These are phyloP conservation scores for Pseudogymnoascus sp. DNA, from an alignment of 2,329 filamentous ascomycete genomes.

Conservation along the genomic window DNA sequence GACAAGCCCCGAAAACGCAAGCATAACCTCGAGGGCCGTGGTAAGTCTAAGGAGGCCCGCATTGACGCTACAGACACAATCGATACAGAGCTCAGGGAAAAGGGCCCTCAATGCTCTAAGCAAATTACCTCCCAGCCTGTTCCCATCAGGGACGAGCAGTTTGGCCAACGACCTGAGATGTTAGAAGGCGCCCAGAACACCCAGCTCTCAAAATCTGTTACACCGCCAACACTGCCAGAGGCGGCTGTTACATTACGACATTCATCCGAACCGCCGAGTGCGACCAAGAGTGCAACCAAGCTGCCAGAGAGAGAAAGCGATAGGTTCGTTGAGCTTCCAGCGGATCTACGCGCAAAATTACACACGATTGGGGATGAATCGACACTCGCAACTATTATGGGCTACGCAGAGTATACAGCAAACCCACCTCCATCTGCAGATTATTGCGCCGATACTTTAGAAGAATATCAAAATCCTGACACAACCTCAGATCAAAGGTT, in stretches of 20 bases:
- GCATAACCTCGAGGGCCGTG: neutral
- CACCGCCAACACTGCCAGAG: too few species aligned
- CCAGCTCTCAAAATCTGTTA: neutral
- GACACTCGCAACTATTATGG: neutral
- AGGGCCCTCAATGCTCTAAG: neutral
- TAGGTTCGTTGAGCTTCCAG: neutral
- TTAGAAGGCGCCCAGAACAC: neutral
- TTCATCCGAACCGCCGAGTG: neutral
- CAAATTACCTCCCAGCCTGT: neutral
- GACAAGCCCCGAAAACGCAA: neutral
- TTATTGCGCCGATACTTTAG: neutral
- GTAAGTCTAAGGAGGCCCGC: neutral
- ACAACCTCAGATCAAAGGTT: neutral
- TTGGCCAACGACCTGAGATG: neutral
- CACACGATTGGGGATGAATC: neutral
- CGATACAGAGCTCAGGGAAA: neutral
- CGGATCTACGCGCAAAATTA: neutral
- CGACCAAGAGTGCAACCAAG: too few species aligned
- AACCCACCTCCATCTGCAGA: neutral
- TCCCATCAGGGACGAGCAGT: neutral
- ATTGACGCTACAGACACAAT: neutral
- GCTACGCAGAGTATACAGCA: neutral
- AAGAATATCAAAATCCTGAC: neutral
- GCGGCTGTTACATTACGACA: too few species aligned
- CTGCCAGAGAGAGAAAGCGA: neutral